These are phyloP conservation scores for Chlorencoelia australis DNA, from an alignment of 2,329 filamentous ascomycete species.

Conservation along the genomic window DNA sequence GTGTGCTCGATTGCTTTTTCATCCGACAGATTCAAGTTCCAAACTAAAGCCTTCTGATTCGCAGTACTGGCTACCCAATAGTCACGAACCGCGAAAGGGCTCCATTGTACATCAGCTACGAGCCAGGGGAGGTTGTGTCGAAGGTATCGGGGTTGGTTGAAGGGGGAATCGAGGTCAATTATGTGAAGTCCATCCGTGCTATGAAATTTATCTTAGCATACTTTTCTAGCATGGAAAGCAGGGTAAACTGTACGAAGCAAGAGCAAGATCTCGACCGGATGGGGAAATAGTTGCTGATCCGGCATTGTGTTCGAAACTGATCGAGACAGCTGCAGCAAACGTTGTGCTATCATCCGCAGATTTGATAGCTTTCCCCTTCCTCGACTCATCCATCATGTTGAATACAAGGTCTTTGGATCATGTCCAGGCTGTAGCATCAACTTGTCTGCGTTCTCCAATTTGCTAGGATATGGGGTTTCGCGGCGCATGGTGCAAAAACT, in stretches of 20 bases:
- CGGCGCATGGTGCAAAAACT: conserved; percentile 16
- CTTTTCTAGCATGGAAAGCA: too few species aligned
- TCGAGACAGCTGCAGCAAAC: conserved; percentile 75
- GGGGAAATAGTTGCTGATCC: conserved; percentile 91
- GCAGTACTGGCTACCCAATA: conserved; percentile 93
- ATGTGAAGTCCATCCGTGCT: conserved; percentile 75
- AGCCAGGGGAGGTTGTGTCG: conserved; percentile 87
- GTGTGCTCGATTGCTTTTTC: conserved; percentile 81
- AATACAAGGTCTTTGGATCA: conserved; percentile 11
- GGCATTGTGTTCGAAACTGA: conserved; percentile 63
- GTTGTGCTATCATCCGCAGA: conserved; percentile 77
- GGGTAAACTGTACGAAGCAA: conserved; percentile 54
- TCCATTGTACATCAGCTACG: conserved; percentile 95
- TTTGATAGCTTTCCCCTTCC: conserved; percentile 49
- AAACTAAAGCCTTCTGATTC: conserved; percentile 88
- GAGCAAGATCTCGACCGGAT: conserved; percentile 77
- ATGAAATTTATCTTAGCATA: conserved; percentile 10
- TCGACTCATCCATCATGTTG: conserved; percentile 29
- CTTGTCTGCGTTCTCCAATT: too few species aligned
- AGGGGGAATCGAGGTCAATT: conserved; percentile 84
- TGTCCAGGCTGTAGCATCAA: conserved; percentile 6
- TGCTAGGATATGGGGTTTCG: conserved; percentile 9
- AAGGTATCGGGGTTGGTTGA: conserved; percentile 75
- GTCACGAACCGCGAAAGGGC: conserved; percentile 77
- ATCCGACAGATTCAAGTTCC: conserved; percentile 69